phyloP scores from a whole-genome alignment of 352 stramenopile genomes.

The Phytophthora rubi region DNA sequence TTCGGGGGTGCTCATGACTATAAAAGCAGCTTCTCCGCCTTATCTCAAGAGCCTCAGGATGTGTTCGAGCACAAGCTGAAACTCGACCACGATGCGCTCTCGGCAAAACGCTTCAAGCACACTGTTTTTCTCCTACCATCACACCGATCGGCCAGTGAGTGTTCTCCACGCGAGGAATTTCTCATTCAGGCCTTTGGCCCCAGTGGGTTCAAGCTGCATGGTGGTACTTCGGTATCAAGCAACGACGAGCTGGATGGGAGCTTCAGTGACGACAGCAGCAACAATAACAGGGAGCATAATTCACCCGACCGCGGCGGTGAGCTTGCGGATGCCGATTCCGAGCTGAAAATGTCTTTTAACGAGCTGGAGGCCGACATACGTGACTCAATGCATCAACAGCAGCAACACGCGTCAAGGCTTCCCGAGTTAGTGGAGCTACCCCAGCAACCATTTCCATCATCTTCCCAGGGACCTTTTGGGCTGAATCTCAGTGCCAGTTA shows the following conservation, averaged over 20 bases:
- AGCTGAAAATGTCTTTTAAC: constrained; percentile 49
- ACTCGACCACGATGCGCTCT: constrained; percentile 21
- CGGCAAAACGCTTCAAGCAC: constrained; percentile 29
- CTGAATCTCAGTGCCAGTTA: constrained; percentile 19
- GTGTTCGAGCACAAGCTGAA: constrained; percentile 30
- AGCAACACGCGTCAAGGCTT: constrained; percentile 31
- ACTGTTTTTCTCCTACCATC: constrained; percentile 33
- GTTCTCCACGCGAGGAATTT: constrained; percentile 69
- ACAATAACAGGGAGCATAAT: constrained; percentile 38
- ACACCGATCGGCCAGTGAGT: constrained; percentile 40
- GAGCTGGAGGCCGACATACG: constrained; percentile 44
- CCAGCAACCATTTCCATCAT: constrained; percentile 22
- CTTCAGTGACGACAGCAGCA: constrained; percentile 34
- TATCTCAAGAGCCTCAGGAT: constrained; percentile 28
- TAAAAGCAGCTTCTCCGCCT: constrained; percentile 14
- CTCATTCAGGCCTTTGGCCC: constrained; percentile 77
- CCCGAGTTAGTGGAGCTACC: constrained; percentile 32
- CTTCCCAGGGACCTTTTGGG: constrained; percentile 32
- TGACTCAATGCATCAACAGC: constrained; percentile 37
- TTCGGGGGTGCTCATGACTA: constrained; percentile 20
- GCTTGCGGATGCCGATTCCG: constrained; percentile 34
- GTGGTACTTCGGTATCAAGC: constrained; percentile 25
- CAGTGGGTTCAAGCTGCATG: constrained; percentile 56
- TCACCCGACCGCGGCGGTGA: constrained; percentile 9
- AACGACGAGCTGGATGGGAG: constrained; percentile 39